Base-by-base conservation (phyloP, 306 rosid genomes). In the Quercus parvula region DNA sequence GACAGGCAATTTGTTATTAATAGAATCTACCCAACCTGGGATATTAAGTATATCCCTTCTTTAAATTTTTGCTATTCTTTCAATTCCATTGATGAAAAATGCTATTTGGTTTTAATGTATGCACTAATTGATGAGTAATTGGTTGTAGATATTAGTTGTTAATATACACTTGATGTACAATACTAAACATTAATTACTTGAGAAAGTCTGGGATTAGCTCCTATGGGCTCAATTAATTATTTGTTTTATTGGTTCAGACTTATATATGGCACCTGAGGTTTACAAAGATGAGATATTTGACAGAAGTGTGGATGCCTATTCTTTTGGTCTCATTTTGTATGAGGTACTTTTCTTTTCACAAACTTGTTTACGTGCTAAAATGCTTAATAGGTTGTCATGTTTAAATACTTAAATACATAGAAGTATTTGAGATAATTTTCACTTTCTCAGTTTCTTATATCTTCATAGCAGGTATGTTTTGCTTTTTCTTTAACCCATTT, bases 261-360 rank as follows among this genome's bases (percentile, higher is more conserved):
- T 88, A 75, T 96, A 96, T 67, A 52, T 93, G 89, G 96, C 98
- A 71, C 99, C 99, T 13, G 99, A 96, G 84, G 80, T 90, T 81
- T 93, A 88, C 93, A 91, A 35, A 78, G 90, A 89, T 77, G 92
- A 90, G 56, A 84, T 86, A 73, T 96, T 96, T 80, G 93, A 86
- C 81, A 93, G 94, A 87, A 89, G 94, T 71, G 98, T 81, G 79
- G 99, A 96, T 87, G 88, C 89, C 6, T 96, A 89, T 84, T 90
- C 98, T 76, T 96, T 93, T 56, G 99, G 98, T 77, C 96, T 96
- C 70, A 77, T 96, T 82, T 51, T 96, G 76, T 91, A 90, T 27
- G 99, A 96, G 99, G 99, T 96, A 85, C 67, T 75, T 44, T 55
- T 70, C 54, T 67, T 1, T 76, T 79, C 52, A 30, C 70, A 41